phyloP scores from a whole-genome alignment of 2,329 filamentous ascomycete species.

The Eutypella sp. region DNA sequence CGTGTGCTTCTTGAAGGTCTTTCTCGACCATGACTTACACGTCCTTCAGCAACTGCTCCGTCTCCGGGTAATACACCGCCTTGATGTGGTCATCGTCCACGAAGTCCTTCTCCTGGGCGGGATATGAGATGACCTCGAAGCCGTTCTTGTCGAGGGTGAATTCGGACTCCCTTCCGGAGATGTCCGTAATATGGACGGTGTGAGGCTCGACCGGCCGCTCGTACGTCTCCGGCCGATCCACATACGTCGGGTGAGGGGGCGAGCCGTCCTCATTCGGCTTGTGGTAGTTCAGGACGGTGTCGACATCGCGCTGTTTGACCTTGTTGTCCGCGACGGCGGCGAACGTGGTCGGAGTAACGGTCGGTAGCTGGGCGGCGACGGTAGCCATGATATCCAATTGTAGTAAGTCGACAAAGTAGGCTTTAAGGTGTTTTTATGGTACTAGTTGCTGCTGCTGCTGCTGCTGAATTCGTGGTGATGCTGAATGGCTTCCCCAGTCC shows the following conservation, averaged over 20 bases:
- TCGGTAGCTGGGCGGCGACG: slow-evolving; percentile 20
- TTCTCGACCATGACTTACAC: too few relatives aligned
- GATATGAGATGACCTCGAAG: slow-evolving; percentile 30
- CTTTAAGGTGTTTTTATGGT: background rate
- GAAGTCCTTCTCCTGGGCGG: slow-evolving; percentile 32
- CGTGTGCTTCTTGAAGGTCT: too few relatives aligned
- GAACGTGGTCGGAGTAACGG: slow-evolving; percentile 11
- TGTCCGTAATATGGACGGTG: slow-evolving; percentile 29
- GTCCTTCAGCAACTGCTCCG: slow-evolving; percentile 61
- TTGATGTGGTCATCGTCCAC: slow-evolving; percentile 58
- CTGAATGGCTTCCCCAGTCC: too few relatives aligned
- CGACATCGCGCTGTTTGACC: slow-evolving; percentile 24
- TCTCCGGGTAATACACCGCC: slow-evolving; percentile 65
- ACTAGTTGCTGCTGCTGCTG: too few relatives aligned
- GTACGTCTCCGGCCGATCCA: slow-evolving; percentile 30
- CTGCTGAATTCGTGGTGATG: too few relatives aligned
- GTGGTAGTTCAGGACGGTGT: slow-evolving; percentile 33
- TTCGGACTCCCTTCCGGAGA: slow-evolving; percentile 30
- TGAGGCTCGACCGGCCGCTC: slow-evolving; percentile 23
- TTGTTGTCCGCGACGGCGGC: slow-evolving; percentile 8
- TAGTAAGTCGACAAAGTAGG: background rate
- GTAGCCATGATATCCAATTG: slow-evolving; percentile 19
- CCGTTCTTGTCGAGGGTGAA: slow-evolving; percentile 35
- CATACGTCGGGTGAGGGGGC: slow-evolving; percentile 30
- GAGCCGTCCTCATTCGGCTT: slow-evolving; percentile 38